These are phyloP conservation scores for Globisporangium paroecandrum DNA, from an alignment of 352 stramenopile species.

Conservation along the genomic window DNA sequence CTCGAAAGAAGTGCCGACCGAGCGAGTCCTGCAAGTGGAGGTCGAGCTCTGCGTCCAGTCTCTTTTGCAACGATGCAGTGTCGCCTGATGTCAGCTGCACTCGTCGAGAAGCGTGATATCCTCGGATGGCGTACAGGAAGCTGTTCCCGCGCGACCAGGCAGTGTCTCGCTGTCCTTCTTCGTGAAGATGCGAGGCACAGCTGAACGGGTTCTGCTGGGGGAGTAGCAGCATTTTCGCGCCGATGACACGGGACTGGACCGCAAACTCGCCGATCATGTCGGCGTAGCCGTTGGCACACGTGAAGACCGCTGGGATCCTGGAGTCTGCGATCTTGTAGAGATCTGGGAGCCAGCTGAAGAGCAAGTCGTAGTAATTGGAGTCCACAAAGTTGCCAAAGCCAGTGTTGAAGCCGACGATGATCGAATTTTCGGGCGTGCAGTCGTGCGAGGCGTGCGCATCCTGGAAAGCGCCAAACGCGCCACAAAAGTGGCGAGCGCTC, in stretches of 20 bases:
- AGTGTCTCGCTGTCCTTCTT: constrained; percentile 60
- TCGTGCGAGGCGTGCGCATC: constrained; percentile 24
- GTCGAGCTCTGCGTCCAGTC: constrained; percentile 43
- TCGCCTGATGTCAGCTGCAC: constrained; percentile 24
- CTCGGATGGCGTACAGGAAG: constrained; percentile 62
- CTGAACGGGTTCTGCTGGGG: constrained; percentile 74
- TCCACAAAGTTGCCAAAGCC: constrained; percentile 81
- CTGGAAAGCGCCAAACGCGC: constrained; percentile 55
- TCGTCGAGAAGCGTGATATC: constrained; percentile 29
- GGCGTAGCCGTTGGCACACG: constrained; percentile 74
- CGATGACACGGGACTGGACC: constrained; percentile 59
- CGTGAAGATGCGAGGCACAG: constrained; percentile 65
- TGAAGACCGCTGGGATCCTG: constrained; percentile 58
- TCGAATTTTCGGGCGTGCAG: constrained; percentile 36
- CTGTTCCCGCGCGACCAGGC: constrained; percentile 69
- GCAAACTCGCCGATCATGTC: constrained; percentile 81
- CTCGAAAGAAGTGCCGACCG: constrained; percentile 55
- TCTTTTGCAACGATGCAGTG: constrained; percentile 30
- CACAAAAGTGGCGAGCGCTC: constrained; percentile 31
- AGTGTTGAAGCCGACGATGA: constrained; percentile 72
- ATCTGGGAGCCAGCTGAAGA: constrained; percentile 75
- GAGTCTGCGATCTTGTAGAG: constrained; percentile 52
- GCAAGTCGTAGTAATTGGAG: constrained; percentile 35
- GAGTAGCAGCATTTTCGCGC: constrained; percentile 55
- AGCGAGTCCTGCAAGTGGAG: constrained; percentile 54